Base-by-base conservation (phyloP, 2,329 filamentous ascomycete genomes). In the Neobulgaria alba region DNA sequence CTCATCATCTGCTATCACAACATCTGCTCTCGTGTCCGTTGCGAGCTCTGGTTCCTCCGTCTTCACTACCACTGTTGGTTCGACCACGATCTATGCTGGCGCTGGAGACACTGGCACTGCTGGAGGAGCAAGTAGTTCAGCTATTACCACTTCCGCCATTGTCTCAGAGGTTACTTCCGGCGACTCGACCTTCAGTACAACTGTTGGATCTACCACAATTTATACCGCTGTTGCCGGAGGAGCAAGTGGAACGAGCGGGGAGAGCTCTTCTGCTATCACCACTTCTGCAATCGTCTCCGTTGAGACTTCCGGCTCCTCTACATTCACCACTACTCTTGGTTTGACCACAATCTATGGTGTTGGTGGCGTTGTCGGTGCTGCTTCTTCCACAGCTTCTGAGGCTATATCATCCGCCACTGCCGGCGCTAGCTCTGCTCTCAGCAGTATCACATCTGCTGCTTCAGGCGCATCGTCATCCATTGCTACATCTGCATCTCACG, bases 151-250 rank as follows among this genome's bases (percentile, higher is more conserved):
- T 7, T 26, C 23, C 7, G 23, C 45, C 8, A 41, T 55, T 9
- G 39, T 50, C 9, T 49, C 53, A 4, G 43, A 46, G 14, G 33
- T 52, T 15, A 54, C 49, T 33, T 47, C 40, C 5, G 55, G 38
- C 14, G 35, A 38, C 32, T 52, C 49, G 8, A 51, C 49, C 35
- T 42, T 52, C 34, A 48, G 47, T 8, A 39, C 49, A 8, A 54
- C 49, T 26, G 23, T 55, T 29, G 54, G 53, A 19, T 49, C 42
- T 7, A 53, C 52, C 26, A 57, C 54, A 18, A 50, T 55, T 34
- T 56, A 40, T 18, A 37, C 37, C 23, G 33, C 23, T 33, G 48
- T 14, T 10, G 42, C 36, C 8, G 49, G 36, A 16, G 38, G 38
- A 18, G 43, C 23, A 33, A 34, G 31, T 21, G 38, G 29, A 14